Evolutionary conservation across 257 asterid species (phyloP), one percentile per base, ranked within the genome.

Genomic region (Capsicum rhomboideum): DNA sequence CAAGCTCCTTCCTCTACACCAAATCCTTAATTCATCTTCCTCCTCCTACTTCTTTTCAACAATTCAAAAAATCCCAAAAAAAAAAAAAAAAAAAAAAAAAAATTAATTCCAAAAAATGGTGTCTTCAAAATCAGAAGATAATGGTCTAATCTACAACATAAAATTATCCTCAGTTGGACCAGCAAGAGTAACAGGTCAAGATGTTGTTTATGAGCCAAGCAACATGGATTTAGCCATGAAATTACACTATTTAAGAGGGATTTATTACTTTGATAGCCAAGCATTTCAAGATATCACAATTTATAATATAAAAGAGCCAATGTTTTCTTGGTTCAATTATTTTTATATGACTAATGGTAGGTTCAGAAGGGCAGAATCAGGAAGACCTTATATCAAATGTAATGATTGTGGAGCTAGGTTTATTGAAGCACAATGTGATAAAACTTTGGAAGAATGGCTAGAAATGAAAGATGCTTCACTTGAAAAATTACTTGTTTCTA

Each of bases 141-240:
- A n/a, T 7, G 89, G 88, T 59, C 88, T 93, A 3, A 61, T 96
- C 87, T 56, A 90, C 93, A 87, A 83, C 91, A 46, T 87, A 2
- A 96, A 86, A 50, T 71, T 96, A 3, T 94, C 99, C 2, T 91
- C 99, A 0, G 91, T 96, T 79, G 98, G 99, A 53, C 98, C 99
- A 66, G 98, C 93, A 0, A 29, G 87, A 4, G 91, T 86, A 0
- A 88, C 95, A 29, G 92, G 86, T 9, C 84, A 87, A 49, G 92
- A 92, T 55, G 26, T 66, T 26, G 67, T 87, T 0, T 83, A 78
- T 74, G 94, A 93, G 87, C 98, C 98, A n/a, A 87, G 44, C 0
- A 89, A 85, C 88, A 46, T 90, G 82, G 98, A 93, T 88, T 80
- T 96, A 67, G 98, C 98, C 52, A 92, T 91, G 98, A 96, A 96